Percentiles rank a stretch among this genome's conserved stretches.
Conservation (phyloP, 169 alveolate species). For the Plasmodium gallinaceum region DNA sequence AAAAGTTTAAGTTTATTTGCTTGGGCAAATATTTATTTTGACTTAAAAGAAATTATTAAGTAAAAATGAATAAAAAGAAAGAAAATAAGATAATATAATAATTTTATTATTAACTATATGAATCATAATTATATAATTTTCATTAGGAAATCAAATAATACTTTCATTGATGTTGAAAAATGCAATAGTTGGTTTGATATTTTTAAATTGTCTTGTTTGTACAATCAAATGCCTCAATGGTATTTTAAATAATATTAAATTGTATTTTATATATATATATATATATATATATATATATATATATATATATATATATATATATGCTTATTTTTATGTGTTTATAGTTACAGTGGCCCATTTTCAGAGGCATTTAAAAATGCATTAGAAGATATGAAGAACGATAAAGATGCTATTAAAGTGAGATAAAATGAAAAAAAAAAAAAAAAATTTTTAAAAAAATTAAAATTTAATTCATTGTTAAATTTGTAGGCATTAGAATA, state of each 20-base stretch:
- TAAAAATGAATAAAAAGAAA: constrained; percentile 16
- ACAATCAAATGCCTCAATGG: constrained; percentile 76
- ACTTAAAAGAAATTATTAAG: constrained; percentile 58
- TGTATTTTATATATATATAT: neutral
- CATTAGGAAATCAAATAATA: constrained; percentile 59
- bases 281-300: neutral
- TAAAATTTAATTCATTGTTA: constrained; percentile 4
- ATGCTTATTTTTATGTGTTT: neutral
- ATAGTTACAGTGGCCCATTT: constrained; percentile 53
- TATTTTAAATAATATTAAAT: neutral
- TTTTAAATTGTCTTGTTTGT: constrained; percentile 60
- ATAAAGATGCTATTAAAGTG: constrained; percentile 35
- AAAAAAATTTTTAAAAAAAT: neutral
- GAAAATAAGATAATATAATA: neutral
- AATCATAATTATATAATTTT: neutral
- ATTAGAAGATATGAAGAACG: constrained; percentile 37
- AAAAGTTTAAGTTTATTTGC: constrained; percentile 74
- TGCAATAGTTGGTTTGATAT: constrained; percentile 70
- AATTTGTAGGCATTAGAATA: constrained; percentile 65
- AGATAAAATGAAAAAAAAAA: constrained; percentile 19
- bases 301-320: constrained; percentile 4
- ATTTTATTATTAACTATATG: neutral
- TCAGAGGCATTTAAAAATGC: constrained; percentile 63
- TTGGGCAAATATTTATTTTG: constrained; percentile 69
- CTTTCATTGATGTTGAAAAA: constrained; percentile 49